These are phyloP conservation scores for Penicillium arizonense DNA, from an alignment of 495 filamentous ascomycete genomes.

Conservation along the genomic window DNA sequence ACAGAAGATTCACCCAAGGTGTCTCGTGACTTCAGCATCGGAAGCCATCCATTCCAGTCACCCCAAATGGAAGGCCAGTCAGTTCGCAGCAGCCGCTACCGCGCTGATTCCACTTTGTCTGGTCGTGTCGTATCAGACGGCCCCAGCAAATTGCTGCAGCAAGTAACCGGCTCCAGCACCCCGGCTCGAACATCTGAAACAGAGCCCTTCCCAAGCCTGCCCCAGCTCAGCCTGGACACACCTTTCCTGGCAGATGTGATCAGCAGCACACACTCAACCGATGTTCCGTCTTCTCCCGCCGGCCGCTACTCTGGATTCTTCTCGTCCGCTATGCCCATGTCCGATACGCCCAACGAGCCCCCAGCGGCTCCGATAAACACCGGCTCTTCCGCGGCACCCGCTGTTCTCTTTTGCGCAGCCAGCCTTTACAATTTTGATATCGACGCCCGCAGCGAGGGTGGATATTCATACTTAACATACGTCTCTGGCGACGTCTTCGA, in stretches of 20 bases:
- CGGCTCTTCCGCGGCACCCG: conserved; percentile 34
- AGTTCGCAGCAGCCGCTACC: conserved; percentile 24
- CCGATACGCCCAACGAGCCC: conserved; percentile 50
- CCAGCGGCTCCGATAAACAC: conserved; percentile 21
- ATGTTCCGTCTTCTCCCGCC: conserved; percentile 27
- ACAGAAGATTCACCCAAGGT: conserved; percentile 61
- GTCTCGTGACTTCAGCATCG: conserved; percentile 49
- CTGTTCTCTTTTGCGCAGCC: conserved; percentile 82
- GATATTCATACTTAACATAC: conserved; percentile 95
- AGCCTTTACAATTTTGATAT: conserved; percentile 97
- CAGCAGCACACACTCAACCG: conserved; percentile 17
- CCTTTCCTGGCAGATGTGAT: conserved; percentile 43
- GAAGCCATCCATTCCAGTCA: conserved; percentile 34
- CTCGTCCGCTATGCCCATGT: conserved; percentile 81
- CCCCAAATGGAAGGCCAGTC: conserved; percentile 34
- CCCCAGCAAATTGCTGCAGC: conserved; percentile 31
- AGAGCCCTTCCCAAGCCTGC: conserved; percentile 39
- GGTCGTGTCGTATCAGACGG: conserved; percentile 18
- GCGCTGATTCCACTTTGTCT: conserved; percentile 34
- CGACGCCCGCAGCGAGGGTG: conserved; percentile 86
- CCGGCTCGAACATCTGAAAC: conserved; percentile 11
- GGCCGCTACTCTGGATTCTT: conserved; percentile 66
- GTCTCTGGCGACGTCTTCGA: conserved; percentile 91
- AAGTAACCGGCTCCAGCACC: conserved; percentile 21
- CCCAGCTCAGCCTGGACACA: conserved; percentile 41